Base-by-base conservation (phyloP, 1,284 basidiomycete species). In the Pseudozyma pruni region DNA sequence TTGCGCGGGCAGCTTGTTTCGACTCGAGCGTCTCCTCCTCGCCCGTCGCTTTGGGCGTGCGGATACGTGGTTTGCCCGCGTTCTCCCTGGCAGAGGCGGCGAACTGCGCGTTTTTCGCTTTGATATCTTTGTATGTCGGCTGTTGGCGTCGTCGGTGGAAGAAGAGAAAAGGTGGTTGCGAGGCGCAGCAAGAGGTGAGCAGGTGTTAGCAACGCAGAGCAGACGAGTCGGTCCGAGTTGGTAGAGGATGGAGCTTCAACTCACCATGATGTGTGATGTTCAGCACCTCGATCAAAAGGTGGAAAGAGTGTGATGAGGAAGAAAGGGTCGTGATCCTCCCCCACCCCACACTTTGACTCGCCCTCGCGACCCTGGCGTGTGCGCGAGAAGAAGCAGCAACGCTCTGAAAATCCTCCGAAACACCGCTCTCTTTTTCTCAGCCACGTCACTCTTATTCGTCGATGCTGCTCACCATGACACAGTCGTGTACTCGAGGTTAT, bases 51-150 rank as follows among this genome's bases (percentile, higher is more conserved):
- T 33, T 25, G 20, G 20, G 25, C 25, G 27, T 46, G 11, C 67
- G 56, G n/a, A 70, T 52, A 1, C 67, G 51, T 7, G 68, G 49
- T 32, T 71, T 64, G 45, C 61, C 68, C 1, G 68, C 61, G 13
- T 66, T 70, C 14, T 63, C 60, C 1, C 67, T 43, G 3, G 67
- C 60, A 1, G 52, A 27, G 0, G 37, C 35, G 1, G 57, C 61
- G 27, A 71, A 71, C 31, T 55, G 46, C 5, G 52, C 57, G 25
- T 71, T 71, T 27, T 58, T 60, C n/a, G 68, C 68, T 29, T 38
- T 39, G 50, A 71, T 71, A n/a, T 57, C 46, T 17, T 54, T 60
- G 16, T 29, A 45, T 22, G 55, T 44, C 9, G 67, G 67, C 64
- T 68, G 16, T 11, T 11, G 11, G 7, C 27, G 27, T 6, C 27